A percentile compares a stretch with the other conserved stretches of the same genome.
phyloP scores from a whole-genome alignment of 257 asterid genomes.

The Gentiana dahurica region DNA sequence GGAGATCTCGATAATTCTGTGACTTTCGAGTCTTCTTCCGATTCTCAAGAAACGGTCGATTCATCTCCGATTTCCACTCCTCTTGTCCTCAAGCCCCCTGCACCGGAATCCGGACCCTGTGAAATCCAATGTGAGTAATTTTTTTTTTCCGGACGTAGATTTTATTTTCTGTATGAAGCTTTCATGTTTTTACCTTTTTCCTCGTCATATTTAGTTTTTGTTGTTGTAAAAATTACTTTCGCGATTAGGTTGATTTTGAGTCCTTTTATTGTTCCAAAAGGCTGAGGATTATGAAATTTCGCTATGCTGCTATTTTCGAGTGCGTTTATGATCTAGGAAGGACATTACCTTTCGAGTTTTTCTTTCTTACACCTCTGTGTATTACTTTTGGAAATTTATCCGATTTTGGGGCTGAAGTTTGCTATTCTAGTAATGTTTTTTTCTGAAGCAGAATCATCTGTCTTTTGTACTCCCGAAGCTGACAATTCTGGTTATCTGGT shows the following conservation, averaged over 20 bases:
- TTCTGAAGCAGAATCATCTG: too few species aligned
- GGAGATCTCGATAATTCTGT: conserved; percentile 50
- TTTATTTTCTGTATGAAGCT: background rate
- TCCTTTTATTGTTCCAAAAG: background rate
- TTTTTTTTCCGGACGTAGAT: background rate
- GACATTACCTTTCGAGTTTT: too few species aligned
- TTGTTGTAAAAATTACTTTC: background rate
- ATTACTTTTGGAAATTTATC: too few species aligned
- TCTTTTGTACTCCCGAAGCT: too few species aligned
- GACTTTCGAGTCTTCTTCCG: conserved; percentile 45
- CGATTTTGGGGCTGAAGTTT: too few species aligned
- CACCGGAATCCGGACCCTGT: conserved; percentile 51
- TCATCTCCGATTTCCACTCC: conserved; percentile 26
- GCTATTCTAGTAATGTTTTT: too few species aligned
- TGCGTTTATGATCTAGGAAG: background rate
- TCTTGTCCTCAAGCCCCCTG: conserved; percentile 38
- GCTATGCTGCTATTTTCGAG: too few species aligned
- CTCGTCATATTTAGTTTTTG: background rate
- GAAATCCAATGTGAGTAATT: conserved; percentile 57
- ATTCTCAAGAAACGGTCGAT: conserved; percentile 4
- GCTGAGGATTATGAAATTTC: background rate
- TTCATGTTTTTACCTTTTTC: background rate
- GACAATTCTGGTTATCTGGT: too few species aligned
- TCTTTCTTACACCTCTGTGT: background rate
- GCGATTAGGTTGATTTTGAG: background rate